Base-by-base conservation (phyloP, 2,329 filamentous ascomycete genomes). In the Xylaria polymorpha region DNA sequence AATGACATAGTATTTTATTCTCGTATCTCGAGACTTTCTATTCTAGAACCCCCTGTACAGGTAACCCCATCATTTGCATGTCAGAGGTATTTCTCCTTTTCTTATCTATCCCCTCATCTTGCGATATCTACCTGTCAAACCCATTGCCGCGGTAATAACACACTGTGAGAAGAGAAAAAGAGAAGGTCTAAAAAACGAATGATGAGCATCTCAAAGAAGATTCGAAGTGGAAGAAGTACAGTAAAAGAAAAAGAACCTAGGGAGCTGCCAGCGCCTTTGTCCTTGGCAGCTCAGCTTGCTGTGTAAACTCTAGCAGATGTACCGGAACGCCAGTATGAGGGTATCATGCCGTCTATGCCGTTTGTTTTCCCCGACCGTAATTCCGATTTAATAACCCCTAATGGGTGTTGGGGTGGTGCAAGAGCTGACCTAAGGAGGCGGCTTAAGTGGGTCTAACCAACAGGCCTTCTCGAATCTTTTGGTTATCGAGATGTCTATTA, bases 401-500 rank as follows among this genome's bases (percentile, higher is more conserved):
- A 18, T 22, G 29, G 4, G 15, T 22, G n/a, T 43, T 22, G 4
- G 10, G 3, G 6, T 35, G 25, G 4, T 39, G 15, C 12, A 14
- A 20, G 18, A 18, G 10, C 8, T 35, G 10, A n/a, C 5, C n/a
- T 18, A 0, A 6, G 20, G 22, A 18, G 4, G 29, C 10, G 8
- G 41, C 35, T 43, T 39, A 53, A 8, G 14, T 14, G n/a, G 48
- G 41, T 12, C 18, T 43, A 10, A 69, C 64, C 37, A 71, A 56
- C 15, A 56, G 9, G 39, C 70, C 70, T 15, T 70, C 53, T 53
- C 55, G 50, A 20, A 72, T 57, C 15, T 51, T 65, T 20, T 66
- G 61, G 37, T 87, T 83, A 79, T 94, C 91, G 62, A 92, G 81
- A 67, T 86, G 83, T 75, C 88, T 85, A 73, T 93, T 88, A 9